These are phyloP conservation scores for Castanospermum australe DNA, from an alignment of 306 rosid genomes.

Conservation along the genomic window DNA sequence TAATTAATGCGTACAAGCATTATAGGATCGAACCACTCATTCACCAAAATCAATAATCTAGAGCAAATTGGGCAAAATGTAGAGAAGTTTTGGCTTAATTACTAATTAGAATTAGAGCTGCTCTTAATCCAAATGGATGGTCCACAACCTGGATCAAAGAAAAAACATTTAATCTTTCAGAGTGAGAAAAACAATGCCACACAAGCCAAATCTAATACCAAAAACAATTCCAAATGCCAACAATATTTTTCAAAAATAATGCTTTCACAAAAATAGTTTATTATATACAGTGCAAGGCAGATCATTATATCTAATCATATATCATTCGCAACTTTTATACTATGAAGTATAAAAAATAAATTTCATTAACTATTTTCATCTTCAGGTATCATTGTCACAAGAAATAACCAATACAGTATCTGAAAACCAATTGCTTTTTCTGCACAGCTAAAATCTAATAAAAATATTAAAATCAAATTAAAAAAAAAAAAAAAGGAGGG, in stretches of 20 bases:
- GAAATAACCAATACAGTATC: background rate
- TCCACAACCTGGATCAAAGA: background rate
- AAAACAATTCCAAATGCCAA: background rate
- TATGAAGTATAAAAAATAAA: background rate
- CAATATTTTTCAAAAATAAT: conserved; percentile 8
- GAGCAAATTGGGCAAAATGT: background rate
- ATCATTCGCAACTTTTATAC: background rate
- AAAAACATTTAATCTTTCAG: background rate
- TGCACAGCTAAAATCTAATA: conserved; percentile 12
- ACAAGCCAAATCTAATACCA: background rate
- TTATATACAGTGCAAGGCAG: conserved; percentile 4
- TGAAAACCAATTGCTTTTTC: conserved; percentile 7
- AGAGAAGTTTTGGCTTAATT: background rate
- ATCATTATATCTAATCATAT: background rate
- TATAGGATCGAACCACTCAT: background rate
- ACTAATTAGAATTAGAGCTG: background rate
- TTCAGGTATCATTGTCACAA: background rate
- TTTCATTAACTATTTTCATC: background rate
- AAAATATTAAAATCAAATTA: background rate
- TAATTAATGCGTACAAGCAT: background rate
- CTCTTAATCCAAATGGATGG: background rate
- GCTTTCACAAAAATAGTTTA: background rate
- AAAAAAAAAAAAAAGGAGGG: conserved; percentile 11
- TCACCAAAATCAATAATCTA: background rate
- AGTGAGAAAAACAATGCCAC: background rate